These are phyloP conservation scores for Trypanosoma theileri DNA, from an alignment of 208 protist species.

Conservation along the genomic window DNA sequence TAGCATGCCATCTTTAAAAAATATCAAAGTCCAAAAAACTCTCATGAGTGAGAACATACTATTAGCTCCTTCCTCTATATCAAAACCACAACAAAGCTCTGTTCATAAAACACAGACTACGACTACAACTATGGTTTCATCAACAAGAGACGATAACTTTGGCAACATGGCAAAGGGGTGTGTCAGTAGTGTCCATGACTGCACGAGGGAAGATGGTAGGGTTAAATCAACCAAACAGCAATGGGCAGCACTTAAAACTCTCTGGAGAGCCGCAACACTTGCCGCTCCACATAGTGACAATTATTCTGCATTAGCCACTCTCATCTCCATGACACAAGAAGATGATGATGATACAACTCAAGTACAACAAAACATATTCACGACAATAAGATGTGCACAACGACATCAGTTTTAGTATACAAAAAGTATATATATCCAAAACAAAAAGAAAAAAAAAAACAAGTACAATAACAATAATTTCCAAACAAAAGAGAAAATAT, in stretches of 20 bases:
- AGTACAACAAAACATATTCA: no score
- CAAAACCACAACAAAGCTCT: neutral
- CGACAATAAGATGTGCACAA: neutral
- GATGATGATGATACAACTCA: no score
- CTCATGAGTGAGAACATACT: conserved; percentile 29
- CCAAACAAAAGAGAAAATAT: conserved; percentile 12
- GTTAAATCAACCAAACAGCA: neutral
- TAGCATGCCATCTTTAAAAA: conserved; percentile 17
- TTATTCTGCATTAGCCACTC: conserved; percentile 16
- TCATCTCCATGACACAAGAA: conserved; percentile 11
- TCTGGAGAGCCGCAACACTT: conserved; percentile 26
- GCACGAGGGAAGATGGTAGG: neutral
- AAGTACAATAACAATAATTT: neutral
- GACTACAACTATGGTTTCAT: neutral
- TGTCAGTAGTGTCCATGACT: neutral
- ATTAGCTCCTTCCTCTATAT: neutral
- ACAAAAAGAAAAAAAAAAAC: neutral
- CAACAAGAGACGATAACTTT: neutral
- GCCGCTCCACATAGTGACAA: conserved; percentile 17
- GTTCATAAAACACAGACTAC: no score
- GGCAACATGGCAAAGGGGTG: neutral
- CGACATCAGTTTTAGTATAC: neutral
- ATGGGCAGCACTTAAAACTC: conserved; percentile 25
- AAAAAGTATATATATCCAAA: neutral
- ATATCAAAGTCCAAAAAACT: conserved; percentile 22